phyloP scores from a whole-genome alignment of 257 asterid species.

The Cynanchum wilfordii region DNA sequence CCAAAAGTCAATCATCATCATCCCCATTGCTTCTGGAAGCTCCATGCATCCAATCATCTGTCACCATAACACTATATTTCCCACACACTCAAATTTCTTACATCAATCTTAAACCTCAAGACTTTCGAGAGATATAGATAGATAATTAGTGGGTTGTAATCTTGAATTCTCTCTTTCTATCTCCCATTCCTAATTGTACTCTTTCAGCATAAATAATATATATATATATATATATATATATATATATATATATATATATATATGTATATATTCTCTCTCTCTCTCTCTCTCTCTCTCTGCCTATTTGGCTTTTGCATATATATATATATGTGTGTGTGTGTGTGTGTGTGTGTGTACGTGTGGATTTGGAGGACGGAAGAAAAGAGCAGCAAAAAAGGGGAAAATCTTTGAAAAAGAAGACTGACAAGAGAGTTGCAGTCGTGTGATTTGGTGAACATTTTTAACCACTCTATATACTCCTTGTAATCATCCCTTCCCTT shows the following conservation, averaged over 20 bases:
- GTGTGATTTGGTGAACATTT: conserved; percentile 27
- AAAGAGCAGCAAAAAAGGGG: not conserved
- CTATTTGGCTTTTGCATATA: not conserved
- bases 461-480: conserved; percentile 4
- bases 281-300: not conserved
- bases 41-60: not conserved
- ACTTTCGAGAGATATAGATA: not conserved
- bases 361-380: too few relatives aligned
- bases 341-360: not conserved
- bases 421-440: conserved; percentile 8
- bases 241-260: too few relatives aligned
- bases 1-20: not conserved
- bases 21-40: conserved; percentile 11
- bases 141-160: not conserved
- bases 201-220: not conserved
- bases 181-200: not conserved
- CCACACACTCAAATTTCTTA: not conserved
- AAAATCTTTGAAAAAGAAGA: conserved; percentile 12
- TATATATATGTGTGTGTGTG: not conserved
- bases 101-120: conserved; percentile 11
- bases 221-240: too few relatives aligned
- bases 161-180: conserved; percentile 1
- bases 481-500: not conserved
- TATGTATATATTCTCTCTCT: too few relatives aligned
- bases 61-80: not conserved